Evolutionary conservation across 805 yeast genomes (phyloP), one percentile per base, ranked within the genome.

Genomic region (Saccharomycopsis vini): DNA sequence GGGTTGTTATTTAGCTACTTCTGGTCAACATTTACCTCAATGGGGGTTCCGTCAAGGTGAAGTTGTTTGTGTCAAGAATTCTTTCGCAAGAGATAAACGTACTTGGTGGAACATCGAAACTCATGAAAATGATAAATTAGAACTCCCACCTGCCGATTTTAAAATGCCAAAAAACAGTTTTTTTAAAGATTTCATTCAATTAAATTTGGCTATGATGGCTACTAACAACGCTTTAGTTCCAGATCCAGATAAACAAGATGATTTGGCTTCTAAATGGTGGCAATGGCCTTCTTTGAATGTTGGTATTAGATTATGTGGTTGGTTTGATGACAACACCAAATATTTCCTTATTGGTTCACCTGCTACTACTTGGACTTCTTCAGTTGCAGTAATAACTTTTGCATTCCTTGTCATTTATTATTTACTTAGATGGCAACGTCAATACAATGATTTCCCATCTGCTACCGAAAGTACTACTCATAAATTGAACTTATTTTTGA

Each of bases 41-140:
- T 92, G 99, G 99, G 99, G 98, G 18, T 92, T 90, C 74, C 77
- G 87, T 60, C 99, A 92, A 69, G 95, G 95, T 50, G 99, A 92
- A 67, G 90, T 92, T 51, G 81, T 79, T 1, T 92, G 99, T 66
- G 62, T 69, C 60, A 76, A 73, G 52, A 62, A 68, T 49, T 79
- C 87, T 30, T 82, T 79, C 61, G 66, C 58, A 36, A 78, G 83
- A 62, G 95, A 84, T 58, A 84, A 83, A 67, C 69, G 90, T 55
- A 82, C 89, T 16, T 84, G 92, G 90, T 84, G 92, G 92, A 83
- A 82, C 61, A 71, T 84, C 49, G 95, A 84, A 62, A 70, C 71
- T 54, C 87, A 84, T 60, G 63, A 62, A 47, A 83, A 84, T 60
- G 67, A 63, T 29, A 59, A 67, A 22, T 64, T 82, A 55, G 81